Percentiles rank a stretch among this genome's conserved stretches.
phyloP scores from a whole-genome alignment of 1,284 basidiomycete species.

The Dichomitus squalens region DNA sequence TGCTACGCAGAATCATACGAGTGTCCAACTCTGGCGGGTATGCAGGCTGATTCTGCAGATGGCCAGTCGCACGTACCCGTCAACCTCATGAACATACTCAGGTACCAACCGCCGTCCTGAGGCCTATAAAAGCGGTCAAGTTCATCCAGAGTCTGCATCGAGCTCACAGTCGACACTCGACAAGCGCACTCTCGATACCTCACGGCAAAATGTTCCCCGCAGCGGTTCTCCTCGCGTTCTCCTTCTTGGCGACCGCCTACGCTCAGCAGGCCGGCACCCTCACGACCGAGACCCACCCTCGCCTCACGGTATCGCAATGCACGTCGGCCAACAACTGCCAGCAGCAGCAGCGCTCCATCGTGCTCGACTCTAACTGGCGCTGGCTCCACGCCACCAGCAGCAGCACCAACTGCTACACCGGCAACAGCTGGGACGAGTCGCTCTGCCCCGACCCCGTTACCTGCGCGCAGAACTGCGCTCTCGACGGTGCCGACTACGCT shows the following conservation, averaged over 20 bases:
- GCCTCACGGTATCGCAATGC: constrained; percentile 34
- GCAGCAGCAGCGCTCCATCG: constrained; percentile 29
- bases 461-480: constrained; percentile 53
- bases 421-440: constrained; percentile 38
- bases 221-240: constrained; percentile 30
- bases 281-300: constrained; percentile 39
- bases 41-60: not conserved
- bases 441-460: constrained; percentile 39
- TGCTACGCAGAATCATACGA: not conserved
- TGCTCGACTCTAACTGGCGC: constrained; percentile 43
- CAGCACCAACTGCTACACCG: constrained; percentile 48
- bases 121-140: constrained; percentile 13
- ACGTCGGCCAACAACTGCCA: constrained; percentile 18
- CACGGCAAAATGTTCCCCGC: constrained; percentile 30
- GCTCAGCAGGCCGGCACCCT: constrained; percentile 39
- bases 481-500: constrained; percentile 61
- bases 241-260: constrained; percentile 29
- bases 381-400: constrained; percentile 37
- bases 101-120: not conserved
- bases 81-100: not conserved
- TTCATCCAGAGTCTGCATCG: constrained; percentile 12
- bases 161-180: constrained; percentile 20
- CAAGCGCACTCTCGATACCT: constrained; percentile 11
- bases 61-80: not conserved
- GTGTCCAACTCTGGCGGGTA: constrained; percentile 1